Base-by-base conservation (phyloP, 768 basidiomycete genomes). In the Auricularia cornea region DNA sequence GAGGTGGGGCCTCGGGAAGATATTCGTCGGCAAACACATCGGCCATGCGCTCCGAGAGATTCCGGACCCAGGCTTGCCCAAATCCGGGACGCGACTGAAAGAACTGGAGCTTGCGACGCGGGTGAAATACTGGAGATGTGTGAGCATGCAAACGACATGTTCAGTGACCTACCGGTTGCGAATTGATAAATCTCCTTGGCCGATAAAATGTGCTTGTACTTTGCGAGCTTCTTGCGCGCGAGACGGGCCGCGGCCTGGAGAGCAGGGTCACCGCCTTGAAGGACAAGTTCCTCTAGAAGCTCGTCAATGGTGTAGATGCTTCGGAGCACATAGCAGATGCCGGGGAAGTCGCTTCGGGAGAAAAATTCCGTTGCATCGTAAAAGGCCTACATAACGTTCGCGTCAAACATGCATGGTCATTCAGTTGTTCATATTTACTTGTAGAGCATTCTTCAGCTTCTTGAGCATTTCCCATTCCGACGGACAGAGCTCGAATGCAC, bases 331-430 rank as follows among this genome's bases (percentile, higher is more conserved):
- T 20, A 18, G 44, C 44, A 48, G 16, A 77, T 76, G 8, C 72
- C 75, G 8, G 76, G 77, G n/a, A 79, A 77, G 4, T 77, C 73
- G 0, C 59, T 67, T 1, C 64, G 11, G 0, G 71, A 78, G 66
- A 78, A 78, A 62, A 66, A 74, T 0, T 70, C 63, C 0, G 72
- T 79, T 0, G 70, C 70, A 35, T 75, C 71, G 60, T 77, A 76
- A 60, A 78, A 68, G 12, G 71, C 67, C 77, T 79, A 31, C 44
- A 48, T 14, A 35, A 48, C 12, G 12, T n/a, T n/a, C n/a, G n/a
- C n/a, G n/a, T n/a, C n/a, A n/a, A n/a, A n/a, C n/a, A n/a, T n/a
- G n/a, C n/a, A n/a, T n/a, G n/a, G n/a, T n/a, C n/a, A n/a, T 48
- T 18, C 5, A 48, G 16, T 48, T 12, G 18, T 48, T 23, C 5